Conservation (phyloP, 331 rosid species). For the Quercus lobata region DNA sequence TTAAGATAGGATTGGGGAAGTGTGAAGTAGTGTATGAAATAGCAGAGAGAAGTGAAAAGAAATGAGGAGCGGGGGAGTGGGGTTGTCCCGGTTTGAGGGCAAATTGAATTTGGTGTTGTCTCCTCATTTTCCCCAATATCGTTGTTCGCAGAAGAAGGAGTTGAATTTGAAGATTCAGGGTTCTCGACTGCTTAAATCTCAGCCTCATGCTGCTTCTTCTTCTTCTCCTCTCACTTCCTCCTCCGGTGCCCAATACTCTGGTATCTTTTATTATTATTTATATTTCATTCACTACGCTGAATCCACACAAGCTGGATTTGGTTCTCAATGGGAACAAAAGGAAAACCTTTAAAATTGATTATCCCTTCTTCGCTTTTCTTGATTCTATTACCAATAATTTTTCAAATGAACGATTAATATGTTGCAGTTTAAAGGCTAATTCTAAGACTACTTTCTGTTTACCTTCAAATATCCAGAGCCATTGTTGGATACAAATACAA, state of each 20-base stretch:
- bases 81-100: too few relatives aligned
- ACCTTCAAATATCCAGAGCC: constrained; percentile 39
- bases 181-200: constrained; percentile 10
- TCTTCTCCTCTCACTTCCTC: constrained; percentile 69
- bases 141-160: too few relatives aligned
- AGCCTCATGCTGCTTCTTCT: constrained; percentile 31
- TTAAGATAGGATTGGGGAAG: too few relatives aligned
- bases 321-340: background rate
- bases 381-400: background rate
- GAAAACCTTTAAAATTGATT: background rate
- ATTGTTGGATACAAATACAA: constrained; percentile 43
- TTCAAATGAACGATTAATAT: background rate
- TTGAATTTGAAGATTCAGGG: background rate
- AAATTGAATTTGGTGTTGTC: too few relatives aligned
- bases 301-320: background rate
- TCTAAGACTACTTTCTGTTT: constrained; percentile 16
- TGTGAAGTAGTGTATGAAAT: too few relatives aligned
- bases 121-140: too few relatives aligned
- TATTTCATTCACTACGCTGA: too few relatives aligned
- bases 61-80: too few relatives aligned
- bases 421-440: constrained; percentile 7
- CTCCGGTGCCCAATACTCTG: constrained; percentile 60
- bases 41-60: too few relatives aligned
- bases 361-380: background rate
- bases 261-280: constrained; percentile 13